A percentile compares a stretch with the other conserved stretches of the same genome.
Evolutionary conservation across 306 rosid genomes (phyloP).

Genomic region (Pterocarpus santalinus): DNA sequence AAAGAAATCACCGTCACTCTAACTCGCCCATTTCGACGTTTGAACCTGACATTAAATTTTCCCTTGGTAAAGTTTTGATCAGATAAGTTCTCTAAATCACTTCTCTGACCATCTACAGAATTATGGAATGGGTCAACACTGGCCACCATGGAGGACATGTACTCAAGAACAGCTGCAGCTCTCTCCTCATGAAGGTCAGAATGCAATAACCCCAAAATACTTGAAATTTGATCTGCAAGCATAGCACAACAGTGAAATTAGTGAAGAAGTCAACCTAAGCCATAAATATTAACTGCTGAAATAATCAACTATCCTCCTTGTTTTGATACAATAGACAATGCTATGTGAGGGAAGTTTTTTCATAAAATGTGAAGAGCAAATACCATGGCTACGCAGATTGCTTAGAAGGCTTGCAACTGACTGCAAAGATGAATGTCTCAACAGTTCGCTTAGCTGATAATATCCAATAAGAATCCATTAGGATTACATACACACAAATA

Average conservation of each 20-base stretch:
- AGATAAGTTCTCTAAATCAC: constrained; percentile 50
- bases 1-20: constrained; percentile 73
- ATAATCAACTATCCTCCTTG: constrained; percentile 10
- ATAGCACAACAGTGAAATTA: constrained; percentile 35
- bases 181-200: constrained; percentile 89
- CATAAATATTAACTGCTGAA: constrained; percentile 22
- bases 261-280: constrained; percentile 20
- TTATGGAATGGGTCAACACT: constrained; percentile 68
- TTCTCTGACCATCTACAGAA: constrained; percentile 54
- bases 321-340: constrained; percentile 21
- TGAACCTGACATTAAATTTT: constrained; percentile 75
- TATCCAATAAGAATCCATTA: constrained; percentile 44
- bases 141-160: constrained; percentile 88
- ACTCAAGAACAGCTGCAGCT: constrained; percentile 70
- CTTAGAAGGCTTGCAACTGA: constrained; percentile 78
- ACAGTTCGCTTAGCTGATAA: constrained; percentile 76
- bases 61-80: constrained; percentile 67
- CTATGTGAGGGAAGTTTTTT: constrained; percentile 19
- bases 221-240: constrained; percentile 76
- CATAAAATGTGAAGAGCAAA: constrained; percentile 30
- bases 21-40: constrained; percentile 97
- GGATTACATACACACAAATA: constrained; percentile 10
- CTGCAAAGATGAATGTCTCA: constrained; percentile 76
- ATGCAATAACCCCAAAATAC: constrained; percentile 81
- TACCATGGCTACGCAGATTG: constrained; percentile 87